Evolutionary conservation across 805 yeast species (phyloP).

Genomic region (Starmerella davenportii): DNA sequence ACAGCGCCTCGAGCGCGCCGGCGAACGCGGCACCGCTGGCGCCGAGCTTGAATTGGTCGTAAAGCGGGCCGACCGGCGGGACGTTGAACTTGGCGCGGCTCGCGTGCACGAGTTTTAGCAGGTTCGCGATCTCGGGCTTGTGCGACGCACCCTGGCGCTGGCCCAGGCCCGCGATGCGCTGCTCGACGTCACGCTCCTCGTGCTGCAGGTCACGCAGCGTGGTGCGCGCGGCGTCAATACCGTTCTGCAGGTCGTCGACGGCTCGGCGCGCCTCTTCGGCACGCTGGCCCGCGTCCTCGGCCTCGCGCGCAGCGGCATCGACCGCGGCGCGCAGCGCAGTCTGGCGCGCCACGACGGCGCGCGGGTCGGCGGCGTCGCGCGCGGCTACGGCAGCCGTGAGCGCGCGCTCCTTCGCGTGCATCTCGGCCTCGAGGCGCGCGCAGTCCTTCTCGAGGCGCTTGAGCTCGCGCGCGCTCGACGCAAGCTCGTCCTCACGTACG

Average conservation of each 20-base stretch:
- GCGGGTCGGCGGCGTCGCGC: conserved; percentile 1
- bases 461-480: neutral
- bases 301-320: neutral
- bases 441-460: neutral
- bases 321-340: neutral
- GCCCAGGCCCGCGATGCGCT: neutral
- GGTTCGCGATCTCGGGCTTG: neutral
- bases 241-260: neutral
- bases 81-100: neutral
- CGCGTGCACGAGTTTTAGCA: neutral
- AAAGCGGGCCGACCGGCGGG: conserved; percentile 68
- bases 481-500: neutral
- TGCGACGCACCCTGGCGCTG: neutral
- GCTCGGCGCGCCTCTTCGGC: neutral
- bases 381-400: neutral
- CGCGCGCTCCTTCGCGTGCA: neutral
- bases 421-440: neutral
- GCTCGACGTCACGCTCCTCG: neutral
- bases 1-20: conserved; percentile 37
- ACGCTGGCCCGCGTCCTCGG: neutral
- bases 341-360: neutral
- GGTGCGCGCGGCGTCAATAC: neutral
- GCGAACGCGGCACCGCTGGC: conserved; percentile 32
- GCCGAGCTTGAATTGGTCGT: conserved; percentile 40
- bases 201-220: neutral